Evolutionary conservation across 192 early-diverging fungal species (phyloP).

Genomic region (Backusella psychrophila): DNA sequence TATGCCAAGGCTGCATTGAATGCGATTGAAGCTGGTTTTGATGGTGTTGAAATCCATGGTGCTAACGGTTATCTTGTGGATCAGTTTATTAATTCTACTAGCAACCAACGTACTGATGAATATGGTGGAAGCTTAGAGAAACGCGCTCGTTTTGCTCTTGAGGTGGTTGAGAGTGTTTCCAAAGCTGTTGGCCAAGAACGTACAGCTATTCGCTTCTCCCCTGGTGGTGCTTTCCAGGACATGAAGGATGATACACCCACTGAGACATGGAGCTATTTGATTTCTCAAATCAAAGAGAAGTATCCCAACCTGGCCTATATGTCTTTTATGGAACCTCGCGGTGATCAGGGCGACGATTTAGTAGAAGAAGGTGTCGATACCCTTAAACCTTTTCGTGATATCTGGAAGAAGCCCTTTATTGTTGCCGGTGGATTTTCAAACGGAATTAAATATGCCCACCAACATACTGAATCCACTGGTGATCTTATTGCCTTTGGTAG

Average conservation of each 20-base stretch:
- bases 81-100: conserved; percentile 75
- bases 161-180: conserved; percentile 29
- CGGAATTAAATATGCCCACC: not conserved
- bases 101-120: conserved; percentile 71
- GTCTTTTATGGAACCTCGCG: conserved; percentile 30
- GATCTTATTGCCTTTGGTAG: conserved; percentile 29
- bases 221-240: conserved; percentile 33
- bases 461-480: conserved; percentile 14
- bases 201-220: conserved; percentile 33
- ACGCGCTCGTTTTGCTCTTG: conserved; percentile 26
- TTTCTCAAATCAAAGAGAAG: conserved; percentile 21
- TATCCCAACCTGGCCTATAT: conserved; percentile 33
- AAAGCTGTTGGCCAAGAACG: conserved; percentile 25
- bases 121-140: conserved; percentile 29
- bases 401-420: conserved; percentile 25
- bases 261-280: conserved; percentile 29
- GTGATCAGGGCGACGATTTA: conserved; percentile 42
- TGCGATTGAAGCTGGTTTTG: conserved; percentile 79
- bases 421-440: conserved; percentile 22
- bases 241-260: conserved; percentile 31
- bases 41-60: conserved; percentile 85
- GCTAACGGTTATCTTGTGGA: conserved; percentile 91
- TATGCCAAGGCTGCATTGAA: conserved; percentile 55
- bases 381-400: not conserved
- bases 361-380: not conserved